Evolutionary conservation across 2,329 filamentous ascomycete species (phyloP).

Genomic region (Ambrosiella xylebori): DNA sequence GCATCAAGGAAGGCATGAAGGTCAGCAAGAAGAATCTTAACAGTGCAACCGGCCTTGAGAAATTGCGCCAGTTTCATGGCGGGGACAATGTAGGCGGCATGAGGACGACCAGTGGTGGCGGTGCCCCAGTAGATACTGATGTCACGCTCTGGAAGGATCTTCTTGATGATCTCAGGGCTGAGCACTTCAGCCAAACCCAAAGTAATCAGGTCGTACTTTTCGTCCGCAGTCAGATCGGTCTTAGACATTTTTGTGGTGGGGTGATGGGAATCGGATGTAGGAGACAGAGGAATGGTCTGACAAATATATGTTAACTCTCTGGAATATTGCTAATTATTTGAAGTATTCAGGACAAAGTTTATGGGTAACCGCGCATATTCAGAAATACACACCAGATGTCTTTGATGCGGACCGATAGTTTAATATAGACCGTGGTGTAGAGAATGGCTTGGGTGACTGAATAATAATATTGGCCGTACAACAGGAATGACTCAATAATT

Average conservation of each 20-base stretch:
- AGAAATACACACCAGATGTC: too few relatives aligned
- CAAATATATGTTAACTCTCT: neutral
- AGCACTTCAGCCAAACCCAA: slow-evolving; percentile 69
- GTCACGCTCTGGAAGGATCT: slow-evolving; percentile 51
- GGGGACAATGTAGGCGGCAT: slow-evolving; percentile 78
- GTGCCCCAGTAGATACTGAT: slow-evolving; percentile 80
- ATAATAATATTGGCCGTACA: too few relatives aligned
- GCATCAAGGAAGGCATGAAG: slow-evolving; percentile 67
- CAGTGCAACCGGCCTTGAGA: slow-evolving; percentile 65
- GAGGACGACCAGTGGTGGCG: slow-evolving; percentile 71
- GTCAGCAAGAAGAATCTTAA: slow-evolving; percentile 61
- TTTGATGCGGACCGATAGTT: too few relatives aligned
- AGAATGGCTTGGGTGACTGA: too few relatives aligned
- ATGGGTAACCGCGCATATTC: too few relatives aligned
- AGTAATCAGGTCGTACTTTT: slow-evolving; percentile 59
- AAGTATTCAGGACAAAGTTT: too few relatives aligned
- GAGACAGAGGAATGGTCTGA: neutral
- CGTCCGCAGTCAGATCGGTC: slow-evolving; percentile 26
- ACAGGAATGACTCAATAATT: too few relatives aligned
- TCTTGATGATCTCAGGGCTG: slow-evolving; percentile 68
- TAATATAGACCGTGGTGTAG: too few relatives aligned
- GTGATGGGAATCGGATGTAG: neutral
- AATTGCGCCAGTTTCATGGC: slow-evolving; percentile 82
- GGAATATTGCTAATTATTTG: too few relatives aligned
- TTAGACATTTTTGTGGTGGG: slow-evolving; percentile 15